Base-by-base conservation (phyloP, 192 early-diverging fungal species). In the Coemansia sp. region DNA sequence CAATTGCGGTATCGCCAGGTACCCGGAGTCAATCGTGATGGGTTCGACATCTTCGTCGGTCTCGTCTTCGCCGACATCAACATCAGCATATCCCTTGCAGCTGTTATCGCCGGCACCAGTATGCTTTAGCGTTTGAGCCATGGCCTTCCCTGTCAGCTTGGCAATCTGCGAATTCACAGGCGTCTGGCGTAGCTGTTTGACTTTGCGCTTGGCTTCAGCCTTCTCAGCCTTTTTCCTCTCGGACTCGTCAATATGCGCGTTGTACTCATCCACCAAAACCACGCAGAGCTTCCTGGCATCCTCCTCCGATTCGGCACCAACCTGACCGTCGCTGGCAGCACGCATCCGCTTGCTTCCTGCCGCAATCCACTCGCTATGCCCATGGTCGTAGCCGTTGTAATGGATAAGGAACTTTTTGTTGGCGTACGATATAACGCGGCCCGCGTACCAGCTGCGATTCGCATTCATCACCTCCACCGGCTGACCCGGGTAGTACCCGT, bases 311-410 rank as follows among this genome's bases (percentile, higher is more conserved):
- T 77, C 70, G 0, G 41, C 36, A 19, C 7, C 31, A 23, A 15
- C 53, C 6, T 5, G 4, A 0, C 17, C 3, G 7, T 5, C 31
- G 14, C 44, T 11, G 0, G 55, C 32, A 0, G 50, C 35, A 28
- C 69, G 60, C 61, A 78, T 42, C 9, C 75, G 68, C 44, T 61
- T 62, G 55, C 75, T 78, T 9, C 52, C 75, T 3, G 50, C 65
- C 5, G 57, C 64, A 2, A 78, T 39, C 75, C 75, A 78, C 53
- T 78, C 75, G 65, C 67, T 67, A 28, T 72, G 69, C 9, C 52
- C 46, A 47, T 78, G 75, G 41, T 42, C 55, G 69, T 70, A 78
- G 19, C 62, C 64, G 12, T 38, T 44, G 31, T 45, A 78, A 15
- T 78, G 61, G 3, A 78, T 41, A 15, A 78, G 62, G 27, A 72